phyloP scores from a whole-genome alignment of 176 grass and related monocot genomes.

The sorghum (Sorghum bicolor) region DNA sequence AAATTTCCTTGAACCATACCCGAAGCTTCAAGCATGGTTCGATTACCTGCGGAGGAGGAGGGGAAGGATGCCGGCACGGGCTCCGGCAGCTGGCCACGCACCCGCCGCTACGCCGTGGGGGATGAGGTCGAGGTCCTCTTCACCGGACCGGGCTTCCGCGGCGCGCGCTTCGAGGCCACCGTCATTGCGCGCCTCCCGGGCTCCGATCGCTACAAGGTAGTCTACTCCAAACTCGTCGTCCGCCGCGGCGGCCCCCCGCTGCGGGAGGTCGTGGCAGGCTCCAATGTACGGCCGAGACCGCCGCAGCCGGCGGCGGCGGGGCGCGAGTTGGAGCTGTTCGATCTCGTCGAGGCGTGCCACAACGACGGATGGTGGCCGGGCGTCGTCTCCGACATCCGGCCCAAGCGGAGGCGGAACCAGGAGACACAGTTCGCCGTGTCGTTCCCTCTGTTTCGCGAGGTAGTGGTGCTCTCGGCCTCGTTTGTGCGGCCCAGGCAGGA shows the following conservation, averaged over 20 bases:
- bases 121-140: conserved; percentile 26
- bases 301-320: neutral
- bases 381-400: conserved; percentile 28
- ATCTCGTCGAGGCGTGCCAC: conserved; percentile 53
- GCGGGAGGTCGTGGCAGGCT: neutral
- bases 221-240: neutral
- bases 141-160: neutral
- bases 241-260: neutral
- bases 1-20: too few species aligned
- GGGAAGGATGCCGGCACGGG: neutral
- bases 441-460: conserved; percentile 40
- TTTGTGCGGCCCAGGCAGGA: conserved; percentile 40
- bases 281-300: conserved; percentile 19
- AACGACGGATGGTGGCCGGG: conserved; percentile 65
- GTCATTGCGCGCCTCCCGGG: neutral
- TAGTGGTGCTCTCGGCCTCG: conserved; percentile 20
- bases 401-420: neutral
- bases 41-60: neutral
- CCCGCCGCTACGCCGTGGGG: neutral
- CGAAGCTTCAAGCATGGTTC: neutral
- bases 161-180: conserved; percentile 28
- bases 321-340: conserved; percentile 19
- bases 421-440: conserved; percentile 37
- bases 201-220: conserved; percentile 9
- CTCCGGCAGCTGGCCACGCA: neutral